phyloP scores from a whole-genome alignment of 2,329 filamentous ascomycete genomes.

The Penicillium sp. region DNA sequence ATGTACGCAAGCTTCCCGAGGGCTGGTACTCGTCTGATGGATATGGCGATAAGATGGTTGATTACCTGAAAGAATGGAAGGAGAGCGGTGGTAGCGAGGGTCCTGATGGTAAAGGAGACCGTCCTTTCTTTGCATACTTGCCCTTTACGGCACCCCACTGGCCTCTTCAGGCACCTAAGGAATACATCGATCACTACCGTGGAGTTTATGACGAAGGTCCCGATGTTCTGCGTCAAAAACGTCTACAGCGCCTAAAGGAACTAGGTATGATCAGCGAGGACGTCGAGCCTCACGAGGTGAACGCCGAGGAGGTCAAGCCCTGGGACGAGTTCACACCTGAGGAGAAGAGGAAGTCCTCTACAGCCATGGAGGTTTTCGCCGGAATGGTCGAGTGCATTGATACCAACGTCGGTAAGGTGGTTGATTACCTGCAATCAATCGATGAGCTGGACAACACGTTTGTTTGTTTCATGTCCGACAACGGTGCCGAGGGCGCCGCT shows the following conservation, averaged over 20 bases:
- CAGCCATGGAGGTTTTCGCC: constrained; percentile 62
- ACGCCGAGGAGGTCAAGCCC: constrained; percentile 45
- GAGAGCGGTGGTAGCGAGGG: constrained; percentile 26
- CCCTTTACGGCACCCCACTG: constrained; percentile 64
- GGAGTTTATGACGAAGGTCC: constrained; percentile 62
- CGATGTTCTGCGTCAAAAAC: constrained; percentile 53
- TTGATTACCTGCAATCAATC: constrained; percentile 55
- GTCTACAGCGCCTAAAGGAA: constrained; percentile 56
- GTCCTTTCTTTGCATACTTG: constrained; percentile 59
- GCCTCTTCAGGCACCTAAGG: constrained; percentile 59
- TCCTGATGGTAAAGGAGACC: constrained; percentile 26
- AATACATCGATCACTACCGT: constrained; percentile 57
- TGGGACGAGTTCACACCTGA: constrained; percentile 38
- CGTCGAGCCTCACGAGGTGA: constrained; percentile 39
- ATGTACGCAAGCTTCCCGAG: constrained; percentile 48
- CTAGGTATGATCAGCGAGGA: constrained; percentile 55
- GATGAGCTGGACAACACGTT: constrained; percentile 64
- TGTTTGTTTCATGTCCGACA: constrained; percentile 63
- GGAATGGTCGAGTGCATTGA: constrained; percentile 65
- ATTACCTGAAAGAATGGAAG: constrained; percentile 53
- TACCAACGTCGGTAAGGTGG: constrained; percentile 57
- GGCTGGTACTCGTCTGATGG: constrained; percentile 55
- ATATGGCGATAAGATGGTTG: constrained; percentile 53
- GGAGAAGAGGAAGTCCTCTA: constrained; percentile 42
- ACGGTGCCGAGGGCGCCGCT: constrained; percentile 59